Percentiles rank a stretch among this genome's conserved stretches.
Evolutionary conservation across 306 rosid genomes (phyloP).

Genomic region (Pachyrhizus erosus): DNA sequence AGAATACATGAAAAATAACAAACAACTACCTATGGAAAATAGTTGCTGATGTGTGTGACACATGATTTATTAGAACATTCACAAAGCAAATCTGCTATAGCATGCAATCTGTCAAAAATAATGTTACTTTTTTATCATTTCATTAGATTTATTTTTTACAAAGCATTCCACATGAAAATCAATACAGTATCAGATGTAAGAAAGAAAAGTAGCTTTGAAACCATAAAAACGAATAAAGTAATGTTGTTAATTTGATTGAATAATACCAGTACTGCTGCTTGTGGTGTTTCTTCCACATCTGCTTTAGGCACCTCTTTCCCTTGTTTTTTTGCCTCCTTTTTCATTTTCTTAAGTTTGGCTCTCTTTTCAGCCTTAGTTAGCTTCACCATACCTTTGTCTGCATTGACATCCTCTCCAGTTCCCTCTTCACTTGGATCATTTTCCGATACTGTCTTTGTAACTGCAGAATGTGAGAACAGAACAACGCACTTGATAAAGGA

Average conservation of each 20-base stretch:
- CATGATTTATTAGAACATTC: slow-evolving; percentile 1
- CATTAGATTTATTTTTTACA: not conserved
- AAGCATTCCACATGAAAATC: slow-evolving; percentile 10
- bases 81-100: not conserved
- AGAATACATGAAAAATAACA: not conserved
- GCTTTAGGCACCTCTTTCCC: slow-evolving; percentile 60
- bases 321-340: slow-evolving; percentile 76
- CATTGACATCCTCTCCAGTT: slow-evolving; percentile 50
- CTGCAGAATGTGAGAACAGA: slow-evolving; percentile 46
- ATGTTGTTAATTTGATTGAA: slow-evolving; percentile 15
- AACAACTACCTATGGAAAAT: not conserved
- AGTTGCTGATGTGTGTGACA: not conserved
- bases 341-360: slow-evolving; percentile 78
- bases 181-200: not conserved
- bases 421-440: slow-evolving; percentile 54
- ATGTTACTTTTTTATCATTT: not conserved
- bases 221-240: slow-evolving; percentile 29
- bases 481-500: not conserved
- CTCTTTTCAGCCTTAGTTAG: slow-evolving; percentile 84
- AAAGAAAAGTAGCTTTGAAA: not conserved
- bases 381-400: slow-evolving; percentile 61
- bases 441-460: slow-evolving; percentile 52
- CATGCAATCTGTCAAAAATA: not conserved
- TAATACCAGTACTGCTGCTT: slow-evolving; percentile 84
- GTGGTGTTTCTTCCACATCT: slow-evolving; percentile 69